Conservation (phyloP, 345 rosid species). For the Hypericum androsaemum region DNA sequence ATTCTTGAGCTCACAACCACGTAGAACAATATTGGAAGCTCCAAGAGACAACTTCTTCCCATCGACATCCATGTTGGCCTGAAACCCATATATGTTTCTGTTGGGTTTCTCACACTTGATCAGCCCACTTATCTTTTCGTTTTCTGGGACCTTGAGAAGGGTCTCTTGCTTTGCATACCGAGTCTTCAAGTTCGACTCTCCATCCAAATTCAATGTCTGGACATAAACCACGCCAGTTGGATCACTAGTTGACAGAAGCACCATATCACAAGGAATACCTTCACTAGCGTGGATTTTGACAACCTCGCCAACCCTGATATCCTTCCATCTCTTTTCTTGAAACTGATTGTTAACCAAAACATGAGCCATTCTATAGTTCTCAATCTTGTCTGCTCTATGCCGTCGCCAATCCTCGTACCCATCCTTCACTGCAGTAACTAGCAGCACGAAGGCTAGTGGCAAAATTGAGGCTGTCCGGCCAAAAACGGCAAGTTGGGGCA, state of each 20-base stretch:
- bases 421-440: conserved; percentile 14
- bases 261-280: conserved; percentile 16
- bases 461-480: conserved; percentile 10
- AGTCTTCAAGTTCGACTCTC: conserved; percentile 16
- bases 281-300: conserved; percentile 13
- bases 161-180: conserved; percentile 16
- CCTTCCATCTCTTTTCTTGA: conserved; percentile 7
- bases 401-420: conserved; percentile 16
- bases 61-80: conserved; percentile 11
- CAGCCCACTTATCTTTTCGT: conserved; percentile 6
- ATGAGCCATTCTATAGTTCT: conserved; percentile 5
- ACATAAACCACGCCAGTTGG: conserved; percentile 16
- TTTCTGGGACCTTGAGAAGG: conserved; percentile 4
- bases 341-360: conserved; percentile 13
- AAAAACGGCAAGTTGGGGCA: conserved; percentile 9
- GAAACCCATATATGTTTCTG: conserved; percentile 15
- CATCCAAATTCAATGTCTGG: conserved; percentile 16
- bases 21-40: conserved; percentile 14
- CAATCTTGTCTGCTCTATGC: conserved; percentile 9
- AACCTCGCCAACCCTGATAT: conserved; percentile 14
- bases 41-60: conserved; percentile 10
- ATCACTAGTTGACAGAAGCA: conserved; percentile 11
- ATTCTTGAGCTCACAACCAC: conserved; percentile 19
- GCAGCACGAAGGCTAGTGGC: conserved; percentile 13
- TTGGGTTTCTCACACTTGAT: conserved; percentile 20